A percentile compares a stretch with the other conserved stretches of the same genome.
Conservation (phyloP, 495 filamentous ascomycete species). For the Bacidia gigantensis region DNA sequence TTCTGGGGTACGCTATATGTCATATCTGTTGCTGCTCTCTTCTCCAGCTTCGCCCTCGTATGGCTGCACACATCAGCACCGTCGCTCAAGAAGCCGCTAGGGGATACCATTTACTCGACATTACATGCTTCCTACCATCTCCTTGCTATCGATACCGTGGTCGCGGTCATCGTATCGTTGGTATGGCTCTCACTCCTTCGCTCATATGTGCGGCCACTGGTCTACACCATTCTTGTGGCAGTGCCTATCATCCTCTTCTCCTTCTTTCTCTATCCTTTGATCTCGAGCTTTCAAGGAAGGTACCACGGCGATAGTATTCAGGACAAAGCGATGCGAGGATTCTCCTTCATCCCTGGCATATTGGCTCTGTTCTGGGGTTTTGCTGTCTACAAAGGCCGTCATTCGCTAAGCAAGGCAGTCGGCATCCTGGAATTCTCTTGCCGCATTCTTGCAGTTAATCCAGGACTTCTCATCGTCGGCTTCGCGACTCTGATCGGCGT, state of each 20-base stretch:
- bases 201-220: constrained; percentile 68
- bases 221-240: constrained; percentile 62
- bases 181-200: constrained; percentile 82
- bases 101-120: constrained; percentile 88
- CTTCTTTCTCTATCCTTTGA: constrained; percentile 81
- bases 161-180: constrained; percentile 75
- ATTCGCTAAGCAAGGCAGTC: constrained; percentile 64
- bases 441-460: constrained; percentile 72
- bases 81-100: constrained; percentile 46
- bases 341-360: constrained; percentile 59
- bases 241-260: constrained; percentile 76
- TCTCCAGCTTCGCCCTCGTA: constrained; percentile 77
- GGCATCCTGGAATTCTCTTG: constrained; percentile 83
- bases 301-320: constrained; percentile 60
- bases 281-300: constrained; percentile 70
- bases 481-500: constrained; percentile 62
- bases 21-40: constrained; percentile 65
- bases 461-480: constrained; percentile 69
- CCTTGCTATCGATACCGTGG: constrained; percentile 75
- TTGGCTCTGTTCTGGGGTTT: constrained; percentile 70
- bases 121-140: constrained; percentile 78
- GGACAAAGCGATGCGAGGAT: constrained; percentile 81
- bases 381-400: constrained; percentile 62
- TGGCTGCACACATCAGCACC: constrained; percentile 73
- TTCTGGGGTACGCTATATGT: constrained; percentile 90